Conservation (phyloP, 306 rosid genomes). For the Vigna hirtella region DNA sequence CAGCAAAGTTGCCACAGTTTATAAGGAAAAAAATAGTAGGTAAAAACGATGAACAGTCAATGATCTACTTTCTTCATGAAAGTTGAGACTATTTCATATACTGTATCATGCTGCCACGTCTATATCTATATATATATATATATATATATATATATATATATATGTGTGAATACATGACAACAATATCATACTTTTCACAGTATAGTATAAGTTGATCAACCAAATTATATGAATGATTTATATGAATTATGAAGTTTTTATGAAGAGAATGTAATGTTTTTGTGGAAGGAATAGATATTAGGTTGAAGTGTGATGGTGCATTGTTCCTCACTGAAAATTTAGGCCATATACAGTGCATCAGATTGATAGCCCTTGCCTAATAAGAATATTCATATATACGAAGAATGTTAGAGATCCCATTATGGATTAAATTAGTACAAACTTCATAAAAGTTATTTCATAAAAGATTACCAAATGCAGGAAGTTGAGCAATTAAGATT, state of each 20-base stretch:
- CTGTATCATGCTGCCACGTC: constrained; percentile 12
- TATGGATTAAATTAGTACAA: too few species aligned
- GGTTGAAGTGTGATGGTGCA: not conserved
- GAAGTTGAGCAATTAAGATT: too few species aligned
- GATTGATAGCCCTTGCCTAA: not conserved
- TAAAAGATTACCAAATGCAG: too few species aligned
- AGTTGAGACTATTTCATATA: constrained; percentile 42
- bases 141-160: too few species aligned
- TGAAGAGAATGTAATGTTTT: not conserved
- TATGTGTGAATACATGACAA: too few species aligned
- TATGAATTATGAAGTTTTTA: not conserved
- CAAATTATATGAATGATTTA: too few species aligned
- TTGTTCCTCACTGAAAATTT: constrained; percentile 35
- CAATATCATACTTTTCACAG: too few species aligned
- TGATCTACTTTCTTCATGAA: constrained; percentile 47
- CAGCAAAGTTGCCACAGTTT: constrained; percentile 34
- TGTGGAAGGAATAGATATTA: constrained; percentile 29
- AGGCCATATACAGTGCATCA: not conserved
- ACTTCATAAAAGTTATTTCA: too few species aligned
- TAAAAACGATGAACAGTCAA: constrained; percentile 72
- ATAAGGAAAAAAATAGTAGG: constrained; percentile 55
- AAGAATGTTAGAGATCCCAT: too few species aligned
- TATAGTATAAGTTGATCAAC: too few species aligned
- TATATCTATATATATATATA: not conserved
- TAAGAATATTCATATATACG: not conserved